Base-by-base conservation (phyloP, 1,139 yeast genomes). In the Pichiaceae sp. region DNA sequence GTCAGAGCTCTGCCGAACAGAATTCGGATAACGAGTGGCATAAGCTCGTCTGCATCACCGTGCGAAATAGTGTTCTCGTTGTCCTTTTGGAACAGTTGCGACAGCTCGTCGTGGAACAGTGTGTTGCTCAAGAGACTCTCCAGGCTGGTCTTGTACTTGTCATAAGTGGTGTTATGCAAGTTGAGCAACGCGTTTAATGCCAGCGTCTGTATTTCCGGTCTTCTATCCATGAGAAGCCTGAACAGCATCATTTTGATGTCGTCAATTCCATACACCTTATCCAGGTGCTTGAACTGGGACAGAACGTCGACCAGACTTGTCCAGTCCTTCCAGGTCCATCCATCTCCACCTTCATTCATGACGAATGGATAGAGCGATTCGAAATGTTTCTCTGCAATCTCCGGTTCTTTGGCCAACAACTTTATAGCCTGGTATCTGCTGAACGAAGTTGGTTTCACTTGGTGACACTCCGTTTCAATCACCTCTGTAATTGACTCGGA, bases 1-100 rank as follows among this genome's bases (percentile, higher is more conserved):
- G 70, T 66, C 59, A 85, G 95, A 8, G 87, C 86, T 45, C 94
- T 70, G 4, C 98, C 98, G 58, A 81, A 91, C 26, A 93, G 62
- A 20, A 93, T 80, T 44, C 96, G 66, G 34, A 89, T 59, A 4
- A 87, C 71, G 33, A 84, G 56, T 1, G 94, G 93, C 72, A 87
- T 72, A 4, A 91, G 66, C 0, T 46, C 57, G 1, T 57, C 63
- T 17, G 71, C 63, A 53, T 89, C 96, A 6, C 65, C 66, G 12
- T 64, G 67, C 46, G 82, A 87, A 36, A 87, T 67, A 2, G 63
- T 59, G 7, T 68, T 68, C n/a, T 71, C 64, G n/a, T 69, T 75
- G 4, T 58, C 62, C 33, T 64, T 62, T 28, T 64, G 64, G 27
- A 85, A 62, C 33, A 91, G 68, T 26, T 71, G 73, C 24, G 84